A percentile compares a stretch with the other conserved stretches of the same genome.
Evolutionary conservation across 148 eudicot species (phyloP).

Genomic region (Oxyria digyna): DNA sequence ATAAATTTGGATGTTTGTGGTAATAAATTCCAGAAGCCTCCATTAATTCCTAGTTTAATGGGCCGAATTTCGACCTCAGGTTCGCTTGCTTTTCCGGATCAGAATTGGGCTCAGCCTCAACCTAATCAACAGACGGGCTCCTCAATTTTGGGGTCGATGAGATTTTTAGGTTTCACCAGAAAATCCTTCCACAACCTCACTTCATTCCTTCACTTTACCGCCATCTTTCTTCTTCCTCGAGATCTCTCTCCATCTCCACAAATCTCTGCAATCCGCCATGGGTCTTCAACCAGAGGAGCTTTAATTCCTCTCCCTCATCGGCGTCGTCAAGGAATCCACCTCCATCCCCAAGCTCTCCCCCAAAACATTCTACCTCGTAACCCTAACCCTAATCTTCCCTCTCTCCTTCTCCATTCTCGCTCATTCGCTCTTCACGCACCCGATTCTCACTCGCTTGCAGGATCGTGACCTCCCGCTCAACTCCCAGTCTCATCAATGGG

Average conservation of each 20-base stretch:
- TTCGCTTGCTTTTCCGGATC: too few relatives aligned
- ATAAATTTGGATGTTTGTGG: too few relatives aligned
- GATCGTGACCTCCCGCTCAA: constrained; percentile 21
- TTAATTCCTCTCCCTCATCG: constrained; percentile 42
- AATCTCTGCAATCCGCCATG: constrained; percentile 30
- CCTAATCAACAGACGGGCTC: too few relatives aligned
- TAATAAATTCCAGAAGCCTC: too few relatives aligned
- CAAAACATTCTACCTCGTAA: constrained; percentile 65
- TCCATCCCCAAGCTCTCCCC: constrained; percentile 69
- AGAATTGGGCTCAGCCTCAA: too few relatives aligned
- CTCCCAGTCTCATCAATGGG: constrained; percentile 39
- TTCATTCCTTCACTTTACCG: background rate
- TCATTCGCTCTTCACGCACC: constrained; percentile 86
- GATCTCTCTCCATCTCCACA: too few relatives aligned
- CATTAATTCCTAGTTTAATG: too few relatives aligned
- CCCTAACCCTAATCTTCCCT: constrained; percentile 80
- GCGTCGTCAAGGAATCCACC: constrained; percentile 53
- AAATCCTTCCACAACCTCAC: too few relatives aligned
- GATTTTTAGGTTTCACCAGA: too few relatives aligned
- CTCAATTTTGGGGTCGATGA: too few relatives aligned
- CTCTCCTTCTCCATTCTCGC: constrained; percentile 86
- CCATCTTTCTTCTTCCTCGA: background rate
- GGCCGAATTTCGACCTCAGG: too few relatives aligned
- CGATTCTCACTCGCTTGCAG: constrained; percentile 47
- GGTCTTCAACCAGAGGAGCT: constrained; percentile 81